Percentiles rank a stretch among this genome's conserved stretches.
Evolutionary conservation across 176 grass and related monocot species (phyloP).

Genomic region (Ensete ventricosum): DNA sequence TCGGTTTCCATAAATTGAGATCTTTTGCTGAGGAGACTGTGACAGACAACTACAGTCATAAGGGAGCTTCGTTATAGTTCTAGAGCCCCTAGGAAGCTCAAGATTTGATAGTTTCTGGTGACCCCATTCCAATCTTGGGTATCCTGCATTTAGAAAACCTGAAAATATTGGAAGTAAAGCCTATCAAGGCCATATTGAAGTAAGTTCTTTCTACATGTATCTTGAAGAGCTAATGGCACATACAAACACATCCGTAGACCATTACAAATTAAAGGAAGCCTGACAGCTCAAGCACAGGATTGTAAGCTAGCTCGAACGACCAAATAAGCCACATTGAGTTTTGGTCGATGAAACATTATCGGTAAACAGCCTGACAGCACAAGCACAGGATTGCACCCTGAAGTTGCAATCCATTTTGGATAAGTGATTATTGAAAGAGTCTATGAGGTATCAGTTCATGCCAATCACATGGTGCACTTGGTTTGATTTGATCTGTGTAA

Average conservation of each 20-base stretch:
- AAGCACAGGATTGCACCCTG: too few species aligned
- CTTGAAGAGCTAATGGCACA: neutral
- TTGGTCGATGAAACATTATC: neutral
- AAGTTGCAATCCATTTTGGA: too few species aligned
- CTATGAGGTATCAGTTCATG: too few species aligned
- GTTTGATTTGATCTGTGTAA: too few species aligned
- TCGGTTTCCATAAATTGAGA: slow-evolving; percentile 2
- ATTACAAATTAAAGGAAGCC: neutral
- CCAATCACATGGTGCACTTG: too few species aligned
- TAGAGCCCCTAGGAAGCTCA: neutral
- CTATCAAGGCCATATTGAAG: neutral
- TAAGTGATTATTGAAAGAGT: too few species aligned
- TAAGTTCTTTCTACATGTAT: neutral
- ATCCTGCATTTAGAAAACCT: slow-evolving; percentile 7
- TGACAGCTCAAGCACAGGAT: neutral
- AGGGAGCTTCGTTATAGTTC: slow-evolving; percentile 1
- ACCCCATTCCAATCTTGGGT: neutral
- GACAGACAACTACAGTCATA: neutral
- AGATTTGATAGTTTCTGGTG: neutral
- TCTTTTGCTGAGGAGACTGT: neutral
- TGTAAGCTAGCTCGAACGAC: neutral
- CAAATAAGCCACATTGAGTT: neutral
- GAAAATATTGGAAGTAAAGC: neutral
- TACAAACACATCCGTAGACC: neutral
- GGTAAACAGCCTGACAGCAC: too few species aligned